These are phyloP conservation scores for Aphanomyces invadans DNA, from an alignment of 352 stramenopile species.

Conservation along the genomic window DNA sequence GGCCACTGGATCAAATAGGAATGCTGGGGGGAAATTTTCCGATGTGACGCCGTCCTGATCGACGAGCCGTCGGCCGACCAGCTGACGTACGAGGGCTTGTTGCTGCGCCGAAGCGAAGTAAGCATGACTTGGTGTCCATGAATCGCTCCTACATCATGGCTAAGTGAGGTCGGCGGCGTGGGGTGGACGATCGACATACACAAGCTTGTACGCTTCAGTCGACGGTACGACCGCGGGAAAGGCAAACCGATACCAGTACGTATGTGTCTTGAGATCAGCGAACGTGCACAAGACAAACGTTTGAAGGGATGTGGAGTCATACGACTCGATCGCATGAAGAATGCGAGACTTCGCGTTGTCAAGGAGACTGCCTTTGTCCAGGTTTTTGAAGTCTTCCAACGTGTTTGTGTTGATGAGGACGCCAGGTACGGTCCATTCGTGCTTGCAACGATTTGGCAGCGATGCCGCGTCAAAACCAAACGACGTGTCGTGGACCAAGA, in stretches of 20 bases:
- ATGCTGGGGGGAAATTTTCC: conserved; percentile 48
- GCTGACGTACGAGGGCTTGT: conserved; percentile 30
- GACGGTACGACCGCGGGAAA: conserved; percentile 73
- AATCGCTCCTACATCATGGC: background rate
- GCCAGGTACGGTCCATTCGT: conserved; percentile 70
- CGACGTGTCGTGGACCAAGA: conserved; percentile 66
- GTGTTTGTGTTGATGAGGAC: conserved; percentile 81
- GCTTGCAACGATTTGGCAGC: conserved; percentile 44
- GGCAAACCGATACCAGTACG: conserved; percentile 91
- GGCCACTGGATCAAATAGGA: conserved; percentile 46
- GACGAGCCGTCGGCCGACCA: conserved; percentile 38
- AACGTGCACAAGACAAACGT: conserved; percentile 86
- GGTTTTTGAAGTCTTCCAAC: conserved; percentile 77
- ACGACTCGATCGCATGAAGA: background rate
- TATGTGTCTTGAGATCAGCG: conserved; percentile 90
- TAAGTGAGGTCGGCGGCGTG: background rate
- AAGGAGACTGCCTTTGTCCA: conserved; percentile 76
- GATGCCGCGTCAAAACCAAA: conserved; percentile 30
- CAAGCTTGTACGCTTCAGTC: conserved; percentile 31
- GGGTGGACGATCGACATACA: conserved; percentile 11
- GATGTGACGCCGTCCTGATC: conserved; percentile 16
- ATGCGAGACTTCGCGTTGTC: conserved; percentile 30
- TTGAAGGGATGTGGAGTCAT: conserved; percentile 35
- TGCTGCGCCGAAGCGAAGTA: conserved; percentile 38
- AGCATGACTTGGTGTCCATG: background rate